Percentiles rank a stretch among this genome's conserved stretches.
These are phyloP conservation scores for Hymenochaete sp. DNA, from an alignment of 1,284 basidiomycete genomes.

Conservation along the genomic window DNA sequence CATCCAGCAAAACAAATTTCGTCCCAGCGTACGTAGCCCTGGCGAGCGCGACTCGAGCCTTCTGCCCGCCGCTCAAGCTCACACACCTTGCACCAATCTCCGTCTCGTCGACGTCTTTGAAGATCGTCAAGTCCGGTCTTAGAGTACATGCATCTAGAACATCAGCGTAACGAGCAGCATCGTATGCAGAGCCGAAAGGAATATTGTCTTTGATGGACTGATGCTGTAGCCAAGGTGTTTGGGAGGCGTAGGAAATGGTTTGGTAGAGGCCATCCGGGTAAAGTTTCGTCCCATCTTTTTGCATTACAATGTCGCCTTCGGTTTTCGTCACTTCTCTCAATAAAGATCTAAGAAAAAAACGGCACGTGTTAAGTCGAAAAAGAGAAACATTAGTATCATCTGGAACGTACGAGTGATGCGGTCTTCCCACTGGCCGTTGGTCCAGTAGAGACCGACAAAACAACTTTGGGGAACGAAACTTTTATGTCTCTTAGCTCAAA, in stretches of 20 bases:
- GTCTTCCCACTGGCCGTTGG: constrained; percentile 80
- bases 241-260: constrained; percentile 74
- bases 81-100: constrained; percentile 49
- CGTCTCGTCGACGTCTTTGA: constrained; percentile 64
- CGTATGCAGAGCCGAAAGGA: constrained; percentile 57
- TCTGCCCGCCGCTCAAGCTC: constrained; percentile 57
- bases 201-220: constrained; percentile 65
- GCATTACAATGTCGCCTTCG: constrained; percentile 35
- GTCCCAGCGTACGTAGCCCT: not conserved
- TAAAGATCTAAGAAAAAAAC: constrained; percentile 35
- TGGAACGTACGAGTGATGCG: constrained; percentile 47
- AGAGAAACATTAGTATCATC: constrained; percentile 20
- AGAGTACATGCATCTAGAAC: constrained; percentile 69
- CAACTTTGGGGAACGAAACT: constrained; percentile 62
- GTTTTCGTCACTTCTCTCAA: constrained; percentile 56
- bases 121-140: constrained; percentile 57
- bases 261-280: constrained; percentile 61
- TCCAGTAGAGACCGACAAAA: constrained; percentile 56
- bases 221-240: constrained; percentile 74
- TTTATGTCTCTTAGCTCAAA: constrained; percentile 63
- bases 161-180: constrained; percentile 48
- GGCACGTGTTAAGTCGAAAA: constrained; percentile 15
- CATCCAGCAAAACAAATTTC: constrained; percentile 52
- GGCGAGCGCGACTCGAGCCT: constrained; percentile 37
- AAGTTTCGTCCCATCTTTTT: constrained; percentile 53